Conservation (phyloP, 805 yeast genomes). For the Nakazawaea anatomiae region DNA sequence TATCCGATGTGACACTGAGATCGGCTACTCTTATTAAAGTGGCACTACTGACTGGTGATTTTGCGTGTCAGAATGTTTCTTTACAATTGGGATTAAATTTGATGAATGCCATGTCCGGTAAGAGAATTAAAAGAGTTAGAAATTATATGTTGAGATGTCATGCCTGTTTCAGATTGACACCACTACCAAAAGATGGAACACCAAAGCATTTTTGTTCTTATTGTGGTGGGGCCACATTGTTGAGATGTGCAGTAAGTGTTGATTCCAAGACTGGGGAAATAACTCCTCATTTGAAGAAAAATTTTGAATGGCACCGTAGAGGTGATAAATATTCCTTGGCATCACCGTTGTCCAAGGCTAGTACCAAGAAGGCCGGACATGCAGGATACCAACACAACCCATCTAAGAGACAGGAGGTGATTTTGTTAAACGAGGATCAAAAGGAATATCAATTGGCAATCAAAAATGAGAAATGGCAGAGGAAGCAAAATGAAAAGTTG, state of each 20-base stretch:
- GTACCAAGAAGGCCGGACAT: constrained; percentile 67
- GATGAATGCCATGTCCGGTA: constrained; percentile 80
- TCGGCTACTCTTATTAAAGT: constrained; percentile 45
- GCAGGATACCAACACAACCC: constrained; percentile 75
- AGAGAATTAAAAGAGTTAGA: constrained; percentile 77
- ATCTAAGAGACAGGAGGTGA: constrained; percentile 45
- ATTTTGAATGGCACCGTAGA: constrained; percentile 89
- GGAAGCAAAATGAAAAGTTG: constrained; percentile 79
- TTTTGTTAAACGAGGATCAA: constrained; percentile 85
- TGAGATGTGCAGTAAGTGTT: constrained; percentile 87
- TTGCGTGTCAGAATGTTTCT: constrained; percentile 94
- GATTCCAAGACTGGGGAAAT: constrained; percentile 73
- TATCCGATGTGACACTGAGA: constrained; percentile 30
- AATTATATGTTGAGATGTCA: constrained; percentile 96
- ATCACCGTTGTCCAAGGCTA: constrained; percentile 79
- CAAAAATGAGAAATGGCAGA: constrained; percentile 83
- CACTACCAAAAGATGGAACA: constrained; percentile 69
- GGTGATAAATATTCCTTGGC: constrained; percentile 82
- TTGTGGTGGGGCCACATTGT: constrained; percentile 90
- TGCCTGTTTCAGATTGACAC: constrained; percentile 85
- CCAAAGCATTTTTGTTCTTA: constrained; percentile 88
- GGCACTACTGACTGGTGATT: constrained; percentile 92
- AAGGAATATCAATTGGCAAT: constrained; percentile 86
- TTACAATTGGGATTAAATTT: constrained; percentile 84
- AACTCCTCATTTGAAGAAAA: constrained; percentile 82